Evolutionary conservation across 257 asterid species (phyloP).

Genomic region (Jacaranda copaia): DNA sequence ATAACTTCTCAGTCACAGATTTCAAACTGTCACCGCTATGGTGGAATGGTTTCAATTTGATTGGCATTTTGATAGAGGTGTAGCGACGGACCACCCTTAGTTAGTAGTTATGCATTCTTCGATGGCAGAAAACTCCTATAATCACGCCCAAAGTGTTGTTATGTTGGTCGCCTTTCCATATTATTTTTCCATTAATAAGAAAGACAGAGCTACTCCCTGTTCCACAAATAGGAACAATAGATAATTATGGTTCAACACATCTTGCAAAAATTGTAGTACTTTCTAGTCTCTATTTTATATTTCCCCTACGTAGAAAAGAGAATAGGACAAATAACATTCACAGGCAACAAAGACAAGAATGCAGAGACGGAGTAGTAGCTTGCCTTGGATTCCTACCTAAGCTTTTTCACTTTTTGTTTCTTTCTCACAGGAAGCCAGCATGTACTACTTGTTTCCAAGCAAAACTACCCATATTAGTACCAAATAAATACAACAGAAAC

Average conservation of each 20-base stretch:
- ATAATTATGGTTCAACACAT: neutral
- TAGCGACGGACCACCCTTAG: too few relatives aligned
- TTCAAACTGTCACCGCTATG: too few relatives aligned
- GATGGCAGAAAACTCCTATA: too few relatives aligned
- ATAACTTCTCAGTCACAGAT: too few relatives aligned
- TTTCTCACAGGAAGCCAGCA: neutral
- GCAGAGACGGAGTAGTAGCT: constrained; percentile 22
- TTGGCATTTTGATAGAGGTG: too few relatives aligned
- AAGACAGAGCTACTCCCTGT: too few relatives aligned
- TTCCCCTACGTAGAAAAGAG: neutral
- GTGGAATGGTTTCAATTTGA: too few relatives aligned
- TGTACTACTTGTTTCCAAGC: neutral
- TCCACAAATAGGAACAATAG: neutral
- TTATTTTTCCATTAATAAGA: too few relatives aligned
- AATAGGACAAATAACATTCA: constrained; percentile 43
- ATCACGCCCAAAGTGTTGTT: too few relatives aligned
- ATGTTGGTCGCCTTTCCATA: too few relatives aligned
- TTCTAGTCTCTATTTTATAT: too few relatives aligned
- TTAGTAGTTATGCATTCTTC: too few relatives aligned
- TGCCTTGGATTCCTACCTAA: constrained; percentile 45
- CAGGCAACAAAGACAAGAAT: constrained; percentile 36
- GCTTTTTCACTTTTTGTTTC: neutral
- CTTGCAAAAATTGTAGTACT: neutral
- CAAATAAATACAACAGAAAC: constrained; percentile 20
- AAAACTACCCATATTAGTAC: neutral